These are phyloP conservation scores for Ramularia collo-cygni DNA, from an alignment of 2,329 filamentous ascomycete genomes.

Conservation along the genomic window DNA sequence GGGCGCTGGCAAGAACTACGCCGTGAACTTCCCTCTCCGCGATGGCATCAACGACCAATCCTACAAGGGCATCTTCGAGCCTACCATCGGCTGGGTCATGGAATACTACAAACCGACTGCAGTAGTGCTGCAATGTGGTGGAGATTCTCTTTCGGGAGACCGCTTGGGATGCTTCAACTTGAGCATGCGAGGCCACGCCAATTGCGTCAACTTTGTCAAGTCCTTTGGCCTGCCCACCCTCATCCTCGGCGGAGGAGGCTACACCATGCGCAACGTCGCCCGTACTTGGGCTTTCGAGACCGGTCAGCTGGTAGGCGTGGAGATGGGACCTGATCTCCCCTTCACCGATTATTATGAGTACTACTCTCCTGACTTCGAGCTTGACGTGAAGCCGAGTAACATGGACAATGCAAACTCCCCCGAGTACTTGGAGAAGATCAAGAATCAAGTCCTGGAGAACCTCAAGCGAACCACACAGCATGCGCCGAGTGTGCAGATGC, in stretches of 20 bases:
- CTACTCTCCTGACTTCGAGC: conserved; percentile 62
- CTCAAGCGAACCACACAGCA: conserved; percentile 55
- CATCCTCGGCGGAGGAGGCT: conserved; percentile 88
- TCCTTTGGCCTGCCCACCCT: conserved; percentile 72
- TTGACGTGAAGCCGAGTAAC: conserved; percentile 62
- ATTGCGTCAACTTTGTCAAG: conserved; percentile 86
- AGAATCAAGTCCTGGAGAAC: conserved; percentile 59
- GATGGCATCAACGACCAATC: conserved; percentile 65
- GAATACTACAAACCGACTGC: conserved; percentile 80
- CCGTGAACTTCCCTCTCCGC: conserved; percentile 62
- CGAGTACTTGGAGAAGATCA: conserved; percentile 64
- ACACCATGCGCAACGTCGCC: conserved; percentile 93
- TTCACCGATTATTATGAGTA: conserved; percentile 96
- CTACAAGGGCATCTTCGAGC: conserved; percentile 79
- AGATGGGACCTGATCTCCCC: conserved; percentile 75
- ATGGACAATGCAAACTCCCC: conserved; percentile 66
- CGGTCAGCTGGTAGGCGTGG: conserved; percentile 64
- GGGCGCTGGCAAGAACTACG: conserved; percentile 68
- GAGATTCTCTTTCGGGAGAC: conserved; percentile 89
- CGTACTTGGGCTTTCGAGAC: conserved; percentile 97
- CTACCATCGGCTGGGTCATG: conserved; percentile 69
- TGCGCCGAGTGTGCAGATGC: conserved; percentile 58
- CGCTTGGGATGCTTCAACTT: conserved; percentile 93
- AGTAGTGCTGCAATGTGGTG: conserved; percentile 92
- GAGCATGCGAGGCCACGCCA: conserved; percentile 88